phyloP scores from a whole-genome alignment of 805 yeast species.

The Candida manassasensis region DNA sequence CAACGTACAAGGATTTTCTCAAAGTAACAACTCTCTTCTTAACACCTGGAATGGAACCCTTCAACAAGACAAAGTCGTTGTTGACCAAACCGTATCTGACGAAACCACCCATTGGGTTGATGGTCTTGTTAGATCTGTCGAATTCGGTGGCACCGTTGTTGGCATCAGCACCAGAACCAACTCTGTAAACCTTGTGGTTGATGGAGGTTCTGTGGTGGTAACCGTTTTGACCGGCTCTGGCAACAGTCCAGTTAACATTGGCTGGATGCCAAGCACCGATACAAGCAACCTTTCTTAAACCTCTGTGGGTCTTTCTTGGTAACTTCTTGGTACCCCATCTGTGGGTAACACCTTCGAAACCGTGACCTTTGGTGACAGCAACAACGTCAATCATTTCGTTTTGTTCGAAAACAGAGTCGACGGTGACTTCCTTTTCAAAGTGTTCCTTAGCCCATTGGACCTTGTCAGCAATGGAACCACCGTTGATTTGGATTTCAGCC shows the following conservation, averaged over 20 bases:
- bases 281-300: slow-evolving; percentile 99
- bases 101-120: slow-evolving; percentile 99
- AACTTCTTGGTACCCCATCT: slow-evolving; percentile 99
- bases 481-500: slow-evolving; percentile 99
- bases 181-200: slow-evolving; percentile 99
- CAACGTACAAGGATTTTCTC: slow-evolving; percentile 97
- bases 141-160: slow-evolving; percentile 92
- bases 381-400: slow-evolving; percentile 97
- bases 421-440: slow-evolving; percentile 97
- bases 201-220: slow-evolving; percentile 99
- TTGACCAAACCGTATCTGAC: slow-evolving; percentile 98
- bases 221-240: slow-evolving; percentile 99
- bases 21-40: slow-evolving; percentile 99
- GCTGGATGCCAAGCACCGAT: slow-evolving; percentile 99
- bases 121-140: slow-evolving; percentile 99
- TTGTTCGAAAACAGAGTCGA: slow-evolving; percentile 95
- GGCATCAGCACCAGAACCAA: slow-evolving; percentile 95
- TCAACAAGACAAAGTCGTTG: slow-evolving; percentile 95
- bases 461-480: slow-evolving; percentile 97
- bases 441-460: slow-evolving; percentile 98
- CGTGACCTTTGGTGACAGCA: slow-evolving; percentile 99
- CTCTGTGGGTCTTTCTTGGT: slow-evolving; percentile 99
- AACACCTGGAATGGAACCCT: slow-evolving; percentile 99
- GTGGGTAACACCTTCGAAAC: slow-evolving; percentile 99
- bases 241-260: slow-evolving; percentile 99